Evolutionary conservation across 1,139 yeast species (phyloP).

Genomic region (Pichia sp.): DNA sequence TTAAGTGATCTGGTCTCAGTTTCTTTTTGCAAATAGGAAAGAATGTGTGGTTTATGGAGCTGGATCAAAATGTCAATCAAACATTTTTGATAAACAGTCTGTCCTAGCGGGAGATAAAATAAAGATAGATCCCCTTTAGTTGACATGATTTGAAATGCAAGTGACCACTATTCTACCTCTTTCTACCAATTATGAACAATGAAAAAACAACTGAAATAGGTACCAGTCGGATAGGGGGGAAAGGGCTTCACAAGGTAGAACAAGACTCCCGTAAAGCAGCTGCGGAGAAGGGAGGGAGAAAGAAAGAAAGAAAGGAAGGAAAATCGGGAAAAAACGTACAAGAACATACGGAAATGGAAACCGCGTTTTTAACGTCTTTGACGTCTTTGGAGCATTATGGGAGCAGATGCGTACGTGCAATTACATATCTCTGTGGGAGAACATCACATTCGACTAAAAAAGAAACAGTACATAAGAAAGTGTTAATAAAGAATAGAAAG

Average conservation of each 20-base stretch:
- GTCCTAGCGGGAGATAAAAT: conserved; percentile 51
- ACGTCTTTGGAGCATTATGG: background rate
- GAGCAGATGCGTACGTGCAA: background rate
- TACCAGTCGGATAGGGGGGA: background rate
- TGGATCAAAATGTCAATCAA: conserved; percentile 49
- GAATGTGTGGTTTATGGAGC: conserved; percentile 40
- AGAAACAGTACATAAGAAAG: background rate
- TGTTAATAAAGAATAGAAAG: background rate
- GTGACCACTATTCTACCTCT: no score
- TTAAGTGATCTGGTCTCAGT: background rate
- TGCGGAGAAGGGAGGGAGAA: background rate
- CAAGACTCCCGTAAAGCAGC: background rate
- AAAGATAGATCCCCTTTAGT: conserved; percentile 28
- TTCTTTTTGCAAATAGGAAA: conserved; percentile 26
- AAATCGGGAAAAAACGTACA: background rate
- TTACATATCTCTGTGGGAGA: background rate
- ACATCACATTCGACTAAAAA: background rate
- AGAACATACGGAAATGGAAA: background rate
- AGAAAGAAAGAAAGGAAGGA: background rate
- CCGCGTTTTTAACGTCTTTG: background rate
- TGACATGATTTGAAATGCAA: background rate
- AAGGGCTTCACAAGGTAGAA: background rate
- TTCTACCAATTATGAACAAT: no score
- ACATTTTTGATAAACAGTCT: conserved; percentile 54
- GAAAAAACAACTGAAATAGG: no score